These are phyloP conservation scores for Trichosanthes cucumerina DNA, from an alignment of 306 rosid genomes.

Conservation along the genomic window DNA sequence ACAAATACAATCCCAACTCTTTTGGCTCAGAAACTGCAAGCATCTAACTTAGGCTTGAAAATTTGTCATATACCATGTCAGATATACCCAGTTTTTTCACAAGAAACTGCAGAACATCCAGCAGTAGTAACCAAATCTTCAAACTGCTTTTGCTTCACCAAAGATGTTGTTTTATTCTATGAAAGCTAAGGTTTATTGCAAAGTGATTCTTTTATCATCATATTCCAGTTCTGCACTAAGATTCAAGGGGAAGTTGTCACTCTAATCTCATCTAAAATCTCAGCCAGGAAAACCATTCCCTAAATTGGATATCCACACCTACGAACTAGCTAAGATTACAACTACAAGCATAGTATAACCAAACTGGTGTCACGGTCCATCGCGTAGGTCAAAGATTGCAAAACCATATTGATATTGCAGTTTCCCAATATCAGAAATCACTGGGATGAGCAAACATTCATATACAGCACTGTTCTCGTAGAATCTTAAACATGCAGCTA, in stretches of 20 bases:
- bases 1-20: background rate
- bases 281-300: background rate
- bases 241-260: background rate
- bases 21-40: background rate
- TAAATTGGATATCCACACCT: background rate
- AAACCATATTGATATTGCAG: background rate
- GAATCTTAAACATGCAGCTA: background rate
- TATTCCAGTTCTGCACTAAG: background rate
- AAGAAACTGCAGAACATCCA: background rate
- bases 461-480: background rate
- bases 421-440: background rate
- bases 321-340: background rate
- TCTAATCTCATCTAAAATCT: background rate
- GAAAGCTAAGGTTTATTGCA: background rate
- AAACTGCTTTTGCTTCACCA: background rate
- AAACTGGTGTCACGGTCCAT: background rate
- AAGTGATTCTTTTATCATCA: background rate
- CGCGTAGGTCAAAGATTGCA: background rate
- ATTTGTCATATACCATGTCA: background rate
- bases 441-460: background rate
- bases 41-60: background rate
- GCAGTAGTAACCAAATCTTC: background rate
- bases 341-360: background rate
- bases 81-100: background rate
- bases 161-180: background rate